Percentiles rank a stretch among this genome's conserved stretches.
Evolutionary conservation across 768 basidiomycete species (phyloP).

Genomic region (Hygrophoropsis aurantiaca): DNA sequence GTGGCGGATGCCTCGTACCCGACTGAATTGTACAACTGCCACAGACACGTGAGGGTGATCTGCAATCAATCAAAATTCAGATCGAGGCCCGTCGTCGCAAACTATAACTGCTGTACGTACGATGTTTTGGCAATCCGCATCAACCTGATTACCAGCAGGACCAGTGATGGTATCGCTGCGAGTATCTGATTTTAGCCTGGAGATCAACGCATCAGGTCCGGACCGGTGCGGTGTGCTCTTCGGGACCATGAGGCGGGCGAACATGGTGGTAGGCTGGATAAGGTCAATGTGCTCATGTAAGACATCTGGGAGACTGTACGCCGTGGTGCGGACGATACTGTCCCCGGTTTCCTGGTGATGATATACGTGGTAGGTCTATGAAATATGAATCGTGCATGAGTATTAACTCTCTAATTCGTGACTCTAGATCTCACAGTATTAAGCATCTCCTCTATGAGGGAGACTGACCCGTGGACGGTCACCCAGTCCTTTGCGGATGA

Average conservation of each 20-base stretch:
- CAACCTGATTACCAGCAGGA: conserved; percentile 38
- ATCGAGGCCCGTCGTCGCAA: too few species aligned
- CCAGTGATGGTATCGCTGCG: conserved; percentile 24
- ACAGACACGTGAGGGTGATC: conserved; percentile 54
- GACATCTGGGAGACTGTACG: conserved; percentile 62
- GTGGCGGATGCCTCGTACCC: conserved; percentile 43
- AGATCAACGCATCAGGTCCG: background rate
- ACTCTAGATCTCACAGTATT: conserved; percentile 60
- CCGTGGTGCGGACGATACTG: conserved; percentile 61
- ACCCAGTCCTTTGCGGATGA: conserved; percentile 75
- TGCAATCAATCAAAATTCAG: too few species aligned
- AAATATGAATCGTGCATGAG: background rate
- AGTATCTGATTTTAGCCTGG: conserved; percentile 3
- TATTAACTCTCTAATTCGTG: too few species aligned
- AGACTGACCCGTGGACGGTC: conserved; percentile 54
- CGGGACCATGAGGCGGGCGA: conserved; percentile 46
- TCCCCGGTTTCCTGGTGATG: conserved; percentile 53
- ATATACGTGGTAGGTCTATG: conserved; percentile 64
- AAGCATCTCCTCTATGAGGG: conserved; percentile 68
- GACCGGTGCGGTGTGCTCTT: conserved; percentile 40
- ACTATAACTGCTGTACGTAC: conserved; percentile 8
- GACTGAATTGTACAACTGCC: conserved; percentile 54
- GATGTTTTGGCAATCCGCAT: conserved; percentile 47
- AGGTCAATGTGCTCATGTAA: conserved; percentile 64
- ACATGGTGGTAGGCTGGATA: conserved; percentile 73